A percentile compares a stretch with the other conserved stretches of the same genome.
phyloP scores from a whole-genome alignment of 2,329 filamentous ascomycete species.

The Corynespora cassiicola region DNA sequence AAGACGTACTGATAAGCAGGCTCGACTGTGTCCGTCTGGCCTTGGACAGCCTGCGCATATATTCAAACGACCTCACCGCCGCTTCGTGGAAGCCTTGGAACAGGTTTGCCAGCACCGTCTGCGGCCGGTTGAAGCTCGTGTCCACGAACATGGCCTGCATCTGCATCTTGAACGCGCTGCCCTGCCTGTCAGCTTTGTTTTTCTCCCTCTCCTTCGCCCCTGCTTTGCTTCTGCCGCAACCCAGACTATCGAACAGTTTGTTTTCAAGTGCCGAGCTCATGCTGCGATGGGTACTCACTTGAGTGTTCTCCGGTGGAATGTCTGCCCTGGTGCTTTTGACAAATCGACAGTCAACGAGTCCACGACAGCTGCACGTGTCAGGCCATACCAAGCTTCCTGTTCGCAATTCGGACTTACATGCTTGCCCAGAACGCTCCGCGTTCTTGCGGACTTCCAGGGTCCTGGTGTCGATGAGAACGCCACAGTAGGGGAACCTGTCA shows the following conservation, averaged over 20 bases:
- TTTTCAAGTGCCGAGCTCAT: slow-evolving; percentile 1
- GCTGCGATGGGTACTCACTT: slow-evolving; percentile 55
- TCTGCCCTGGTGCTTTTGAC: slow-evolving; percentile 73
- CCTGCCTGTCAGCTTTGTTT: no score
- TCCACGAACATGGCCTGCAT: slow-evolving; percentile 86
- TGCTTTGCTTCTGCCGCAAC: slow-evolving; percentile 4
- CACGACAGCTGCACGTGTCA: slow-evolving; percentile 57
- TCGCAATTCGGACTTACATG: slow-evolving; percentile 51
- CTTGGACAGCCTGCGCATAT: slow-evolving; percentile 64
- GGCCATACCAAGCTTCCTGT: slow-evolving; percentile 3
- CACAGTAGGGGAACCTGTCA: slow-evolving; percentile 86
- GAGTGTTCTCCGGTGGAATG: slow-evolving; percentile 81
- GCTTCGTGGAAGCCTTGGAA: slow-evolving; percentile 77
- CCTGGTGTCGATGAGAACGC: slow-evolving; percentile 74
- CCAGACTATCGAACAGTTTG: slow-evolving; percentile 10
- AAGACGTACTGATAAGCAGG: slow-evolving; percentile 65
- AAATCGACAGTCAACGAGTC: slow-evolving; percentile 82
- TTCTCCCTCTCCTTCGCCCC: slow-evolving; percentile 1
- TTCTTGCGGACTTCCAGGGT: slow-evolving; percentile 80
- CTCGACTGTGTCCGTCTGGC: slow-evolving; percentile 62
- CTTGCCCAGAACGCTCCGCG: slow-evolving; percentile 58
- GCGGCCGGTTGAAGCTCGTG: slow-evolving; percentile 74
- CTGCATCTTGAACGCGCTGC: slow-evolving; percentile 77
- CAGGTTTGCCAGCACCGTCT: slow-evolving; percentile 76
- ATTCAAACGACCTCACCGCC: slow-evolving; percentile 74